Conservation (phyloP, 2,329 filamentous ascomycete species). For the Talaromyces amestolkiae region DNA sequence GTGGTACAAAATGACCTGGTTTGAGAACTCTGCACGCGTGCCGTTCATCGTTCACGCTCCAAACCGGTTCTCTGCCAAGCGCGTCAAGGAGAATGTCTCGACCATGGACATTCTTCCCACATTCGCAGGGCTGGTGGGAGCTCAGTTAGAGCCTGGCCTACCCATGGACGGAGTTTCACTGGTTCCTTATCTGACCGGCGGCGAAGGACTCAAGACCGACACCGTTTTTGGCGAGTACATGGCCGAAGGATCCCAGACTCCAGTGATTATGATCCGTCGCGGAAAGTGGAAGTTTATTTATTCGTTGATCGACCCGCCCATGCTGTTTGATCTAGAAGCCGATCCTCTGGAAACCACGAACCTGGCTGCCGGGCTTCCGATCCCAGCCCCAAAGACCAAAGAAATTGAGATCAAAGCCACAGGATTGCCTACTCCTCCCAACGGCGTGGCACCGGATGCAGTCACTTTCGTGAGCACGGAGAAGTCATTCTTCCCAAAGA, state of each 20-base stretch:
- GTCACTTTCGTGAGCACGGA: constrained; percentile 20
- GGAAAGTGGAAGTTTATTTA: constrained; percentile 88
- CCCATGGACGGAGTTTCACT: constrained; percentile 84
- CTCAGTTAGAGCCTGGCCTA: constrained; percentile 65
- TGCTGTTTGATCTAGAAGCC: constrained; percentile 73
- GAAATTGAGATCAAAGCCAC: constrained; percentile 27
- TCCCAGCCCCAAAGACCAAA: constrained; percentile 36
- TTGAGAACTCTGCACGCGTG: constrained; percentile 84
- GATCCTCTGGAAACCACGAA: constrained; percentile 79
- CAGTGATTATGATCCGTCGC: constrained; percentile 90
- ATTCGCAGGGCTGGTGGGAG: constrained; percentile 76
- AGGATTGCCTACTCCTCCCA: constrained; percentile 25
- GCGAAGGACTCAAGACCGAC: constrained; percentile 61
- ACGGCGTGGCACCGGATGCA: constrained; percentile 21
- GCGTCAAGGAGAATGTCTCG: constrained; percentile 79
- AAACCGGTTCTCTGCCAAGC: constrained; percentile 69
- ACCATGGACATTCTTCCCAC: constrained; percentile 89
- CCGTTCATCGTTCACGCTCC: constrained; percentile 84
- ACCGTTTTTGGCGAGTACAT: constrained; percentile 95
- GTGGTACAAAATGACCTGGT: constrained; percentile 98
- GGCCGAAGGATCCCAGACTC: constrained; percentile 83
- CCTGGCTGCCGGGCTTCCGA: constrained; percentile 46
- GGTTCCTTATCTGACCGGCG: constrained; percentile 68
- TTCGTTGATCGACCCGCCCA: constrained; percentile 77
- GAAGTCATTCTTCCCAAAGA: constrained; percentile 22